Evolutionary conservation across 1,284 basidiomycete species (phyloP).

Genomic region (Papiliotrema nemorosa): DNA sequence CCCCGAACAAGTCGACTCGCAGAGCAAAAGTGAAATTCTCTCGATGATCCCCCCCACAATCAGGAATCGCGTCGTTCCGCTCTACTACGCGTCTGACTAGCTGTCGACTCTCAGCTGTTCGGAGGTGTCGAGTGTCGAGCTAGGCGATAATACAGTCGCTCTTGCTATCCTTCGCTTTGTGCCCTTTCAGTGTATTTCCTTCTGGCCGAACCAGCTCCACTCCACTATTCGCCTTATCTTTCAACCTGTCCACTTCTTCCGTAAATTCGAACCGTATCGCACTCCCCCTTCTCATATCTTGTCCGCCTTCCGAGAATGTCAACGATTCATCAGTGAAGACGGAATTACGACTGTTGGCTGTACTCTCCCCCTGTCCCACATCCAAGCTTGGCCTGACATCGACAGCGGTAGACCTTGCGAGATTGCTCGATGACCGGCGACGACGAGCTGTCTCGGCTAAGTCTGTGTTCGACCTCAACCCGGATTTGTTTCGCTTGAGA

Average conservation of each 20-base stretch:
- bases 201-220: background rate
- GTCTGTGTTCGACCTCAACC: constrained; percentile 9
- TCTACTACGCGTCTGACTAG: no score
- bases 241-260: background rate
- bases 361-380: background rate
- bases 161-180: constrained; percentile 19
- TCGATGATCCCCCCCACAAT: no score
- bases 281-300: constrained; percentile 5
- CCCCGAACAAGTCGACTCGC: no score
- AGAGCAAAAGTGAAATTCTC: no score
- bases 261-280: constrained; percentile 5
- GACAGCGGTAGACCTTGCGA: constrained; percentile 1
- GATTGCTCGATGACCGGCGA: constrained; percentile 4
- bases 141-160: constrained; percentile 25
- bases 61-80: no score
- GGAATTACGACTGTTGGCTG: constrained; percentile 1
- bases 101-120: no score
- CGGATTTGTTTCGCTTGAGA: constrained; percentile 16
- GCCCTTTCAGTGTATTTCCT: constrained; percentile 4
- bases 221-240: background rate
- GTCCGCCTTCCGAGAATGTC: background rate
- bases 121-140: no score
- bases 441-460: background rate
- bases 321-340: constrained; percentile 2
- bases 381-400: constrained; percentile 9